Evolutionary conservation across 305 asterid genomes (phyloP).

Genomic region (Ilex paraguariensis): DNA sequence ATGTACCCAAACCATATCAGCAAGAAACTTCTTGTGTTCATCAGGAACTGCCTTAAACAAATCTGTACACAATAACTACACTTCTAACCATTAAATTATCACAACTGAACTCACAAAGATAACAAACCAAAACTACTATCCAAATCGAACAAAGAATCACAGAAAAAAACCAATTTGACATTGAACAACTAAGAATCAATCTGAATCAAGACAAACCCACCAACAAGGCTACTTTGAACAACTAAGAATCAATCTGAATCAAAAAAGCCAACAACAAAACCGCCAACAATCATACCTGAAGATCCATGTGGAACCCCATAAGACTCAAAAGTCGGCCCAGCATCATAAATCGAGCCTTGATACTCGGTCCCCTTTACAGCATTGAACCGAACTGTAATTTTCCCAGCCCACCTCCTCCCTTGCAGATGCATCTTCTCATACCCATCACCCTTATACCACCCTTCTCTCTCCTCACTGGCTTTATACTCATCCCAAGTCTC

Average conservation of each 20-base stretch:
- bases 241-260: background rate
- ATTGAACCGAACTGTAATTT: conserved; percentile 50
- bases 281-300: conserved; percentile 40
- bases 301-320: conserved; percentile 91
- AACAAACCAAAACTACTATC: background rate
- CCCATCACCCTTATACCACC: conserved; percentile 81
- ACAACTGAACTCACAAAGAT: background rate
- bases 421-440: conserved; percentile 85
- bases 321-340: conserved; percentile 73
- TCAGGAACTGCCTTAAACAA: conserved; percentile 72
- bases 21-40: conserved; percentile 80
- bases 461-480: conserved; percentile 73
- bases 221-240: background rate
- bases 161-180: background rate
- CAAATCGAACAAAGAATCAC: background rate
- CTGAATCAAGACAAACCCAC: conserved; percentile 3
- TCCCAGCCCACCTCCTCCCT: conserved; percentile 96
- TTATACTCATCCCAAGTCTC: conserved; percentile 83
- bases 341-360: conserved; percentile 83
- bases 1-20: conserved; percentile 86
- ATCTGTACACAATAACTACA: conserved; percentile 30
- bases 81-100: background rate
- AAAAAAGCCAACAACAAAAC: background rate
- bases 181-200: background rate
- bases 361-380: conserved; percentile 54